A percentile compares a stretch with the other conserved stretches of the same genome.
Evolutionary conservation across 441 rosid species (phyloP).

Genomic region (Mallotus repandus): DNA sequence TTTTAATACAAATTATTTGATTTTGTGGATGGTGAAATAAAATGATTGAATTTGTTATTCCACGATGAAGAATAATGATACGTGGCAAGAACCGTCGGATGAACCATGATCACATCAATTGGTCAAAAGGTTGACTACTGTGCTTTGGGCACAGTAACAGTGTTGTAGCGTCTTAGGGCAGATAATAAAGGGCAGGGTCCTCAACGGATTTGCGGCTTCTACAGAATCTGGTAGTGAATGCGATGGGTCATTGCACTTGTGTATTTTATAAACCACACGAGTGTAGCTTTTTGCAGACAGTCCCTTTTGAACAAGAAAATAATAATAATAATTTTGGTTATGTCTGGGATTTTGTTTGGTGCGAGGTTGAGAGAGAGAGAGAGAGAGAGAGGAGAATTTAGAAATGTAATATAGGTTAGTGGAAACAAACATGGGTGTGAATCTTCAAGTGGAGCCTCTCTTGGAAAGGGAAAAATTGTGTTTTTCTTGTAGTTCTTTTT

Average conservation of each 20-base stretch:
- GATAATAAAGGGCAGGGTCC: constrained; percentile 18
- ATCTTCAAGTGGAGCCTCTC: constrained; percentile 13
- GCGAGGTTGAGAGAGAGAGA: too few relatives aligned
- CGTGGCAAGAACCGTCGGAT: constrained; percentile 11
- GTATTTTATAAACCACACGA: neutral
- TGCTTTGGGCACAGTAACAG: too few relatives aligned
- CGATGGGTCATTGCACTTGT: constrained; percentile 1
- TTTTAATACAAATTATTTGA: too few relatives aligned
- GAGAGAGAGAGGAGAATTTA: neutral
- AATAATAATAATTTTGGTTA: neutral
- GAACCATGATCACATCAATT: neutral
- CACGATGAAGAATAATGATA: neutral
- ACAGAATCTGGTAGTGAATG: neutral
- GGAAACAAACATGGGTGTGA: neutral
- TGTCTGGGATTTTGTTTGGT: too few relatives aligned
- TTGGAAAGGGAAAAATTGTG: constrained; percentile 13
- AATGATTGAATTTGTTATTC: neutral
- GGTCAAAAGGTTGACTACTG: constrained; percentile 1
- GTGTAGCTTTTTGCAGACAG: neutral
- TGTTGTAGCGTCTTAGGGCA: neutral
- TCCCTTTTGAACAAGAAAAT: neutral
- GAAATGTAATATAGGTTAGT: too few relatives aligned
- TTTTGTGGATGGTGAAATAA: too few relatives aligned
- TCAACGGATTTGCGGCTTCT: constrained; percentile 23
- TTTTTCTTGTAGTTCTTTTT: neutral